These are phyloP conservation scores for Fraxinus quadrangulata DNA, from an alignment of 257 asterid genomes.

Conservation along the genomic window DNA sequence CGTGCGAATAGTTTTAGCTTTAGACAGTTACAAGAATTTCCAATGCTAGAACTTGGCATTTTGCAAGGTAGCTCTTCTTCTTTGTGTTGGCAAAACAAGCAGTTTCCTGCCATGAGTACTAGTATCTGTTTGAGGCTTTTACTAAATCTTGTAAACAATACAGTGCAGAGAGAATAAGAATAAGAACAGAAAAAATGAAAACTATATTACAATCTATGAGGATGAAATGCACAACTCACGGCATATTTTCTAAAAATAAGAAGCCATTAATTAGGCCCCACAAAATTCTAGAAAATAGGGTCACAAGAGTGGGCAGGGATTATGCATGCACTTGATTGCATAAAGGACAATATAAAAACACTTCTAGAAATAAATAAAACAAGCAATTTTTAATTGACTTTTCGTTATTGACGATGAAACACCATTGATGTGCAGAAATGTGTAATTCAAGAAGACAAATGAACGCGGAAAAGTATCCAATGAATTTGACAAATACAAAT, in stretches of 20 bases:
- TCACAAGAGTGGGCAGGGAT: neutral
- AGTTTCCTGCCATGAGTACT: neutral
- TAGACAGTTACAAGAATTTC: no score
- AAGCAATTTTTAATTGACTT: no score
- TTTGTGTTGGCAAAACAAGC: neutral
- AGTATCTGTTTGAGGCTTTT: neutral
- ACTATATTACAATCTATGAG: neutral
- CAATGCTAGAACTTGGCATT: neutral
- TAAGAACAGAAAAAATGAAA: neutral
- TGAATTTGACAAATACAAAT: neutral
- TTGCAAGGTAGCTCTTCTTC: neutral
- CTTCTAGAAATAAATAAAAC: neutral
- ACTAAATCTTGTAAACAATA: neutral
- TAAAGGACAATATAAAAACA: neutral
- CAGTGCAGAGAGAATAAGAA: neutral
- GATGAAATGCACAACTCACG: neutral
- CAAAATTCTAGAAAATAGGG: neutral
- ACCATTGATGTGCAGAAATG: neutral
- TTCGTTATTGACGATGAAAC: no score
- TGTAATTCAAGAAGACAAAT: neutral
- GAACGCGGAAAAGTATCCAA: neutral
- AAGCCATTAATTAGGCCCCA: neutral
- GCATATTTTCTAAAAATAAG: neutral
- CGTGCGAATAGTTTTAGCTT: no score
- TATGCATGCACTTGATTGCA: neutral